These are phyloP conservation scores for Ochromonas danica DNA, from an alignment of 108 stramenopile species.

Conservation along the genomic window DNA sequence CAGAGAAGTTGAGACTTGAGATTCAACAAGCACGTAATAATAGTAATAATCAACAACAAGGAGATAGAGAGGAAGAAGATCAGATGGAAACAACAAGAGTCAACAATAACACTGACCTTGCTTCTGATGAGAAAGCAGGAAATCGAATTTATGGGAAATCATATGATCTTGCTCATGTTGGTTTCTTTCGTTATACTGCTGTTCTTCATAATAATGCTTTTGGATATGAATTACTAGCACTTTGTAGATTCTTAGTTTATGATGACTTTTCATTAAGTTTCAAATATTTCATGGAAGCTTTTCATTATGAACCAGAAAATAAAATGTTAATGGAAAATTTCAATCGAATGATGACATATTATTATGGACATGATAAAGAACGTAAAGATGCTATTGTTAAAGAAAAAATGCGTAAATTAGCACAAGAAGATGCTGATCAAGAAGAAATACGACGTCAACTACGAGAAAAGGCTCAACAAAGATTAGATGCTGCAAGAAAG, in stretches of 20 bases:
- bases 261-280: neutral
- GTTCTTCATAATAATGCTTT: neutral
- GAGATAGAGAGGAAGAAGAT: too few relatives aligned
- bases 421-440: neutral
- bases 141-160: neutral
- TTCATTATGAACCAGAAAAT: constrained; percentile 26
- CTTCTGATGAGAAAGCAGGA: neutral
- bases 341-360: constrained; percentile 26
- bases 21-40: neutral
- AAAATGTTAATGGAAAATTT: neutral
- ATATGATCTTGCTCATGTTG: constrained; percentile 5
- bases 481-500: neutral
- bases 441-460: neutral
- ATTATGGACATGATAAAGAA: neutral
- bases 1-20: neutral
- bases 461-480: neutral
- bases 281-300: constrained; percentile 10
- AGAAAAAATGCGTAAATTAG: neutral
- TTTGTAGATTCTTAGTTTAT: constrained; percentile 29
- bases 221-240: neutral
- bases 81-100: neutral
- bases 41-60: too few relatives aligned
- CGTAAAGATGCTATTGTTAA: neutral
- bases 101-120: neutral
- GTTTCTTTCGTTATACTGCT: constrained; percentile 27